Base-by-base conservation (phyloP, 306 rosid genomes). In the Purshia tridentata region DNA sequence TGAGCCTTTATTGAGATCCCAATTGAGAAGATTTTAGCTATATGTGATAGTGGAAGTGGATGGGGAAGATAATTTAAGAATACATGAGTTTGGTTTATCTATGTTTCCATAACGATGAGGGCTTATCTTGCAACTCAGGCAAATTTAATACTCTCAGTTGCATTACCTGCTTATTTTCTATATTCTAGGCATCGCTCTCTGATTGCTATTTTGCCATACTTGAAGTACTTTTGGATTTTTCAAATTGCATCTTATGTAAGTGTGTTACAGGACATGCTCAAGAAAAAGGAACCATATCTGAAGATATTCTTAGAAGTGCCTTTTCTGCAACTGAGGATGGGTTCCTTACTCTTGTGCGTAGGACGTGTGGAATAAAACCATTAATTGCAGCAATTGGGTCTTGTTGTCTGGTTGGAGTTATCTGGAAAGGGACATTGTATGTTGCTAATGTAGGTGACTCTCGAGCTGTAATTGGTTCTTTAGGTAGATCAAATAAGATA, bases 261-360 rank as follows among this genome's bases (percentile, higher is more conserved):
- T 70, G 48, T 23, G 54, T n/a, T 69, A 11, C 83, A 92, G 98
- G 84, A 73, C 76, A 87, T 81, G 95, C 97, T 70, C 85, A 69
- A 78, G 96, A 88, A 76, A 83, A 72, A 20, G 86, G 89, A 77
- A 80, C 83, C 72, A 83, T 92, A 68, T 81, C 94, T 15, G 92
- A 86, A 82, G 95, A 84, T 67, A 75, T 78, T 50, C 84, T 90
- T 65, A 86, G 76, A 72, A 84, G 81, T 65, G 93, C 97, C 74
- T 85, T 92, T 87, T 83, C 86, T 58, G 88, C 92, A 46, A 92
- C 98, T 8, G 98, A 90, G 81, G 96, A 90, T 40, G 98, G 95
- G 46, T 90, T 92, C 83, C 83, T 90, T 68, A 87, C 88, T 69
- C 88, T 90, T 73, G 97, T 92, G 57, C 90, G 93, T 49, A 89